phyloP scores from a whole-genome alignment of 208 protist genomes.

The Trichomonas gallinae region DNA sequence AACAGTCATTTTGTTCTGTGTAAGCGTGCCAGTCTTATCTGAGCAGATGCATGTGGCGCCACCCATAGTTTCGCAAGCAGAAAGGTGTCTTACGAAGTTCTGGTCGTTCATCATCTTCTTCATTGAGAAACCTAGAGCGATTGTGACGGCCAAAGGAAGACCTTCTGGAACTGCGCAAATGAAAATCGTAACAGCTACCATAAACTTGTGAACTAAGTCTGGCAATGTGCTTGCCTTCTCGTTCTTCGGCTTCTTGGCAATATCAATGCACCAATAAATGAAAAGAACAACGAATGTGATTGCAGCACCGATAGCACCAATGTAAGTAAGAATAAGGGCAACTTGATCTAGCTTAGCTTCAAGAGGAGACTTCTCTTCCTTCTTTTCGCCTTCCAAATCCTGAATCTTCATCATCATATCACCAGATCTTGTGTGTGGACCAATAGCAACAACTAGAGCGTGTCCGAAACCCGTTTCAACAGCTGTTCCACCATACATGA shows the following conservation, averaged over 20 bases:
- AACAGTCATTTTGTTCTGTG: conserved; percentile 30
- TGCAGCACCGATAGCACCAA: conserved; percentile 22
- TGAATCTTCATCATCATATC: not conserved
- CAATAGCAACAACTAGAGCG: not conserved
- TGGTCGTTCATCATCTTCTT: conserved; percentile 17
- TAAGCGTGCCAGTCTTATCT: conserved; percentile 79
- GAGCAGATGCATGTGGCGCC: conserved; percentile 81
- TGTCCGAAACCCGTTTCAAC: not conserved
- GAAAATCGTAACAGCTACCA: conserved; percentile 62
- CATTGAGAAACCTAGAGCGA: conserved; percentile 64
- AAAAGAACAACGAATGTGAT: conserved; percentile 26
- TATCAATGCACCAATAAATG: not conserved
- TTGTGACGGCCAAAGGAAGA: conserved; percentile 83
- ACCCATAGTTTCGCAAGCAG: conserved; percentile 57
- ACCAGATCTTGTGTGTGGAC: not conserved
- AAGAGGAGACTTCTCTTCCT: conserved; percentile 1
- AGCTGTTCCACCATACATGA: not conserved
- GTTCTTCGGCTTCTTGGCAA: not conserved
- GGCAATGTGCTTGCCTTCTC: not conserved
- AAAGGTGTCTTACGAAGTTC: conserved; percentile 12
- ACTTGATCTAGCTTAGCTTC: conserved; percentile 23
- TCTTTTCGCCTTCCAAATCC: not conserved
- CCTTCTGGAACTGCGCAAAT: conserved; percentile 89
- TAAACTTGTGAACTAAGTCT: conserved; percentile 38
- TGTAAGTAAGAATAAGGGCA: not conserved